A percentile compares a stretch with the other conserved stretches of the same genome.
Conservation (phyloP, 163 green algal genomes). For the Volvox carteri region DNA sequence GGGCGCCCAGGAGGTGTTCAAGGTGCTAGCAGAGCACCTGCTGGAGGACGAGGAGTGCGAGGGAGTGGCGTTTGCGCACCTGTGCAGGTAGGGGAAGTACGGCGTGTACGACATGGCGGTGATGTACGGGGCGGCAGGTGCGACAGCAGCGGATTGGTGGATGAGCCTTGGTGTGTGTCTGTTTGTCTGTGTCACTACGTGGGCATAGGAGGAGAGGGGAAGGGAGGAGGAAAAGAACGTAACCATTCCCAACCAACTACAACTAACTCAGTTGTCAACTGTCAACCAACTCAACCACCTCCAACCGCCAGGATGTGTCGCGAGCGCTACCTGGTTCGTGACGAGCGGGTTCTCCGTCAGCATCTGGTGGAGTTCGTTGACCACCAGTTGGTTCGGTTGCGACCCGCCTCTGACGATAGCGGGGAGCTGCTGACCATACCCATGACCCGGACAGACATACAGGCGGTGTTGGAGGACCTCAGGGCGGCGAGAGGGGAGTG, state of each 20-base stretch:
- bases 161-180: no score
- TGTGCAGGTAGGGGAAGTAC: conserved; percentile 83
- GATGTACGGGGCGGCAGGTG: no score
- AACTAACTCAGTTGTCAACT: background rate
- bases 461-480: conserved; percentile 70
- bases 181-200: no score
- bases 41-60: conserved; percentile 64
- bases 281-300: background rate
- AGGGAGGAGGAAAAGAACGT: no score
- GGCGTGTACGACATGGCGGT: background rate
- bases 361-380: conserved; percentile 94
- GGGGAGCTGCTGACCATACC: conserved; percentile 79
- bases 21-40: conserved; percentile 84
- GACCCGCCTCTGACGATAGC: conserved; percentile 57
- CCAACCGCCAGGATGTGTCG: conserved; percentile 71
- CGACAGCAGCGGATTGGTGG: no score
- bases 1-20: conserved; percentile 91
- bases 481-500: background rate
- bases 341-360: conserved; percentile 82
- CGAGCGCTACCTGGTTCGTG: conserved; percentile 90
- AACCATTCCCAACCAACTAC: no score
- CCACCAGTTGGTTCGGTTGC: conserved; percentile 84
- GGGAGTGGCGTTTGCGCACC: conserved; percentile 83
- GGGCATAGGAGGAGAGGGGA: no score
- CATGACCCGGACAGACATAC: conserved; percentile 68